phyloP scores from a whole-genome alignment of 495 filamentous ascomycete species.

The Mytilinidion resinicola region DNA sequence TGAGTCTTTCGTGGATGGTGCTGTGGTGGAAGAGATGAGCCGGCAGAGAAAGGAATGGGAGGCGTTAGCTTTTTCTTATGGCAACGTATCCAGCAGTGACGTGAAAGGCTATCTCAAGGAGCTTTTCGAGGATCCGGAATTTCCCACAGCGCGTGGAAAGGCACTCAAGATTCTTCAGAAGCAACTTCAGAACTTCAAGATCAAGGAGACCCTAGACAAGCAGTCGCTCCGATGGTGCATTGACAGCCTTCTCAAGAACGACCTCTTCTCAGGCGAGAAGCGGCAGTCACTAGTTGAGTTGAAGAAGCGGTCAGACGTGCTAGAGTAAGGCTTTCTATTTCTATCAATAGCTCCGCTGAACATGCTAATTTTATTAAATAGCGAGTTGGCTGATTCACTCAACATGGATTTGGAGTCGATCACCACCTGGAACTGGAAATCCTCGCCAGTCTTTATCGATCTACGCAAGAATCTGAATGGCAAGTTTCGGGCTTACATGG shows the following conservation, averaged over 20 bases:
- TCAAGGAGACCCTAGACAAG: background rate
- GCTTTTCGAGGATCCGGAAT: constrained; percentile 27
- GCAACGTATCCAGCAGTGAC: constrained; percentile 20
- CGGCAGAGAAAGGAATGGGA: constrained; percentile 52
- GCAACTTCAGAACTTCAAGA: constrained; percentile 19
- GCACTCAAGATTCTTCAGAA: constrained; percentile 25
- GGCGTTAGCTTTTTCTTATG: constrained; percentile 48
- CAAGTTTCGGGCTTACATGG: constrained; percentile 28
- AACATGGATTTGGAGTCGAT: constrained; percentile 30
- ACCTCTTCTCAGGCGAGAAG: constrained; percentile 26
- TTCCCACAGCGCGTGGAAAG: background rate
- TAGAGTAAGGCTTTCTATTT: background rate
- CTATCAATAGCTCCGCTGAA: too few relatives aligned
- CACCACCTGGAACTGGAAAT: constrained; percentile 25
- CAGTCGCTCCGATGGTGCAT: constrained; percentile 9
- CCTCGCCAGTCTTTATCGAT: constrained; percentile 22
- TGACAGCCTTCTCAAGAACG: constrained; percentile 21
- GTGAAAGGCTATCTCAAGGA: constrained; percentile 30
- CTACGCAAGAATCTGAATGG: constrained; percentile 29
- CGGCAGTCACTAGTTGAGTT: constrained; percentile 25
- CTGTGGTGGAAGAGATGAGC: constrained; percentile 40
- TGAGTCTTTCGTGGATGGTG: constrained; percentile 1
- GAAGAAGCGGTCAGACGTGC: constrained; percentile 13
- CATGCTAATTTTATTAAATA: too few relatives aligned
- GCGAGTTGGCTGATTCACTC: constrained; percentile 30